Base-by-base conservation (phyloP, 116 monocot genomes). In the Cymodocea nodosa region DNA sequence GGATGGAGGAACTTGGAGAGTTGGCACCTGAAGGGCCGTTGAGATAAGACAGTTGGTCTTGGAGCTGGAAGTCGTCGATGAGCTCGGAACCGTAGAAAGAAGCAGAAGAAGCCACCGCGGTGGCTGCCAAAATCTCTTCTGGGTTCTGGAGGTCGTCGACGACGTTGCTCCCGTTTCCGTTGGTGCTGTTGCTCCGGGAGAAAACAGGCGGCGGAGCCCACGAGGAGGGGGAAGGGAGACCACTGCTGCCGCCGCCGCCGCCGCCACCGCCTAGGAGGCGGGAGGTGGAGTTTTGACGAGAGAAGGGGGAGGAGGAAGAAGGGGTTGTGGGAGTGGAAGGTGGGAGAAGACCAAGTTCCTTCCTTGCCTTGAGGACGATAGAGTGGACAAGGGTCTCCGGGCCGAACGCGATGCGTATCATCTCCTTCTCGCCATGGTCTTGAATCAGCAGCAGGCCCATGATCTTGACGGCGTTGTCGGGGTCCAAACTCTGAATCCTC, bases 401-500 rank as follows among this genome's bases (percentile, higher is more conserved):
- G 53, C 92, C 97, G 58, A 91, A 88, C 25, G 97, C 97, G 6
- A 98, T 71, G 51, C 97, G 97, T 36, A 98, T 98, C 97, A 98
- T 88, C 80, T 98, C 97, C 86, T 98, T 91, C 82, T 98, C 92
- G 70, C 92, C 92, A 65, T 98, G 91, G 82, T 98, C 97, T 50
- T 98, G 85, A 44, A 91, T 76, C 4, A 98, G 79, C 4, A 91
- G 80, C 5, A 98, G 80, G 2, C 97, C 92, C 97, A 98, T 98
- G 88, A 98, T 91, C 78, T 98, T 98, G 34, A 88, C 70, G 15
- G 97, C 97, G 80, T 98, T 82, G 23, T 91, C 92, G 0, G 92
- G 97, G 60, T 98, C 97, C 70, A 98, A 37, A 22, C 59, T 59
- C 64, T 98, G 97, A 79, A 98, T 98, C 69, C 92, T 77, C 2